Evolutionary conservation across 148 eudicot genomes (phyloP), one percentile per base, ranked within the genome.

Genomic region (Fagopyrum tataricum): DNA sequence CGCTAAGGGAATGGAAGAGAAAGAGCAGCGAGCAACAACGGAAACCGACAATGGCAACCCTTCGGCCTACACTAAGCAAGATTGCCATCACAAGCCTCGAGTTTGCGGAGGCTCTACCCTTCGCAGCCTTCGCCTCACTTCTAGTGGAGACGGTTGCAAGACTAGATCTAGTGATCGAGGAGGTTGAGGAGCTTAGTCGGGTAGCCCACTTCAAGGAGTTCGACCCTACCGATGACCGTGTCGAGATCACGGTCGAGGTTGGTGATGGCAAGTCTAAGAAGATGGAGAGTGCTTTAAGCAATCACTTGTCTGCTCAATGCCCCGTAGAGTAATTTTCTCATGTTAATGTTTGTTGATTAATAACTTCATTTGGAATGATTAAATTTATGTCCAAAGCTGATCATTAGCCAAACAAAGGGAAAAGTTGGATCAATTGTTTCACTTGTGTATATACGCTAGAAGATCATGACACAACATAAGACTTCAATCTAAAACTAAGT

Each of bases 101-200:
- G 83, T 93, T 95, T 70, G 89, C 98, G 0, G 98, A 95, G 81
- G 97, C 98, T n/a, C 88, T 95, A 12, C 98, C 98, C 1, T 91
- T 95, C 42, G 96, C 98, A 1, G 98, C 98, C 0, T 95, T 95
- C 74, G 97, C 96, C 44, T 88, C 98, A 41, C 51, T 91, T 82
- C 75, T 95, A 6, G 93, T 95, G 73, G 98, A 95, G 90, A 77
- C 83, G 0, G 98, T 95, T 61, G 98, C 97, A 0, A 88, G 91
- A 80, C 91, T 95, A 52, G 97, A 95, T 77, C 85, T 73, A 40
- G 88, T 95, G 44, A 90, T 95, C 18, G 93, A 88, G 73, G 93
- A 95, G 82, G 98, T 91, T 10, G 90, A 91, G 70, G 96, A 90
- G 80, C 83, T 95, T 72, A 91, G 93, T 42, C 88, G 89, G 73